A percentile compares a stretch with the other conserved stretches of the same genome.
These are phyloP conservation scores for Cyathus striatus DNA, from an alignment of 768 basidiomycete species.

Conservation along the genomic window DNA sequence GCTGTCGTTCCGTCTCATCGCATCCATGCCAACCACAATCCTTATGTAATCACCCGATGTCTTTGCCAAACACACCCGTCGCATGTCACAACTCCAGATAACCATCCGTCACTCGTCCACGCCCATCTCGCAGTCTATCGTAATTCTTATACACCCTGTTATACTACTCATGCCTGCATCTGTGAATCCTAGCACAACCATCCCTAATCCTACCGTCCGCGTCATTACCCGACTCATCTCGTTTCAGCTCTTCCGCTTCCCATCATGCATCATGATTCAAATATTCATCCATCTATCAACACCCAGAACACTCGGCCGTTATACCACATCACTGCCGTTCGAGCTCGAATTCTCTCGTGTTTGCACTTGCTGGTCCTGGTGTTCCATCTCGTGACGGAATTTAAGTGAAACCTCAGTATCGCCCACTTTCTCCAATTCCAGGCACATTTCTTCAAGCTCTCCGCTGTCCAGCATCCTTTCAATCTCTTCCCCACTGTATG, in stretches of 20 bases:
- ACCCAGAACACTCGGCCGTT: too few relatives aligned
- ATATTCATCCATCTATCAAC: neutral
- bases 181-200: too few relatives aligned
- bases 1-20: neutral
- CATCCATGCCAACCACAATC: neutral
- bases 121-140: too few relatives aligned
- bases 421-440: constrained; percentile 20
- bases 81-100: too few relatives aligned
- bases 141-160: too few relatives aligned
- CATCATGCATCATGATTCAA: neutral
- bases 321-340: too few relatives aligned
- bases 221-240: too few relatives aligned
- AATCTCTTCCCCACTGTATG: constrained; percentile 27
- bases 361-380: neutral
- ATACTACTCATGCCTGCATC: too few relatives aligned
- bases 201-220: neutral
- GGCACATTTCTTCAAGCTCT: constrained; percentile 38
- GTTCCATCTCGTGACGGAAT: neutral
- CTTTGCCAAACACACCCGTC: too few relatives aligned
- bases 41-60: too few relatives aligned
- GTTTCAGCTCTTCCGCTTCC: neutral
- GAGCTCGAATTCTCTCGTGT: too few relatives aligned
- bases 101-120: too few relatives aligned
- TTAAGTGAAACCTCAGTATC: neutral
- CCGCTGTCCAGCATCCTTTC: constrained; percentile 30